Percentiles rank a stretch among this genome's conserved stretches.
Conservation (phyloP, 306 rosid genomes). For the Acacia melanoxylon region DNA sequence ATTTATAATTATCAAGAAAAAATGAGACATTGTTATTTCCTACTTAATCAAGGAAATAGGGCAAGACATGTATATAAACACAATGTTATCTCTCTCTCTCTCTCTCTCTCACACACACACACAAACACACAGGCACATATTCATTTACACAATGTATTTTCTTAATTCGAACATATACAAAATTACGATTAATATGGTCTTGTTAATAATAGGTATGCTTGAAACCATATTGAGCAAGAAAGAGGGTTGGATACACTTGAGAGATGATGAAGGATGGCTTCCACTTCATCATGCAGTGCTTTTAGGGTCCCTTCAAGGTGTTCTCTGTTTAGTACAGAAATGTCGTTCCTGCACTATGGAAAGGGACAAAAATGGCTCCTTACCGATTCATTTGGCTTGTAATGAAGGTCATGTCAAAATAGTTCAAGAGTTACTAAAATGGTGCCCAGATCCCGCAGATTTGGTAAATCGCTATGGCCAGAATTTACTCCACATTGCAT, state of each 20-base stretch:
- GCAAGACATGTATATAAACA: too few relatives aligned
- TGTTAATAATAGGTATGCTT: neutral
- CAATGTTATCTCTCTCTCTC: neutral
- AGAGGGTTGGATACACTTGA: constrained; percentile 10
- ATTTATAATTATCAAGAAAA: too few relatives aligned
- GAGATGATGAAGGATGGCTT: neutral
- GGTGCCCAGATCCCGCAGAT: neutral
- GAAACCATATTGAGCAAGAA: neutral
- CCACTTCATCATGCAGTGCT: constrained; percentile 36
- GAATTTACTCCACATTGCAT: constrained; percentile 28
- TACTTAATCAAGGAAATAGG: too few relatives aligned
- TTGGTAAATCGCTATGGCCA: neutral
- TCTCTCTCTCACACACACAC: too few relatives aligned
- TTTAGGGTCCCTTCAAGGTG: constrained; percentile 33
- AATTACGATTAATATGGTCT: neutral
- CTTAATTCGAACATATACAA: neutral
- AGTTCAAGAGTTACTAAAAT: constrained; percentile 1
- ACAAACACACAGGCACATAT: too few relatives aligned
- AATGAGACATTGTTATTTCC: too few relatives aligned
- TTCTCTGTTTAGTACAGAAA: neutral
- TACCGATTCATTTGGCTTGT: neutral
- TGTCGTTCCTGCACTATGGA: neutral
- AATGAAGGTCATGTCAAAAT: neutral
- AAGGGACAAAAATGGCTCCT: neutral
- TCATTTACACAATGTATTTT: neutral